Evolutionary conservation across 495 filamentous ascomycete species (phyloP), one percentile per base, ranked within the genome.

Genomic region (Aspergillus leporis): DNA sequence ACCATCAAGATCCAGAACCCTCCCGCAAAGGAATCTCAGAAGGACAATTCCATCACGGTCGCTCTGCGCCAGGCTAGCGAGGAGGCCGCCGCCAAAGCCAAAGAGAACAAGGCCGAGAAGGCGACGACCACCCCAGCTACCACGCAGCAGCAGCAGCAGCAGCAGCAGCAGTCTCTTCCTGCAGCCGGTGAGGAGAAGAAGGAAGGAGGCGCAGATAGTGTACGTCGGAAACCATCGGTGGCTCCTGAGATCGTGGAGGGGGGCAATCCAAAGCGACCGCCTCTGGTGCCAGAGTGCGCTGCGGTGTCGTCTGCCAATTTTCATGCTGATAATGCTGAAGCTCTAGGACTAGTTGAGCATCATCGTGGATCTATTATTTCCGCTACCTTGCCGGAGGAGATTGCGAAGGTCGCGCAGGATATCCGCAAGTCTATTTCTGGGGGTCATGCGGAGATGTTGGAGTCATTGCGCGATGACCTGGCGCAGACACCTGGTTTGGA

Each of bases 31-130:
- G 65, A 70, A 31, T 56, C 66, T 1, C 71, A 71, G 55, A 67
- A 73, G 63, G 56, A 71, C 54, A 60, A 70, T n/a, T 53, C 72
- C 2, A 71, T 81, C 8, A 76, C 84, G 5, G 68, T 84, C 18
- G 83, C 88, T 5, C 74, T 90, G 57, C 78, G 80, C 52, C 86
- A 85, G 72, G 82, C 87, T 13, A 86, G 87, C 59, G 78, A 85
- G 56, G 87, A 91, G 65, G 90, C 89, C 14, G 89, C 89, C 0
- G 73, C 83, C 58, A 90, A 86, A 69, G 82, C 82, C 5, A 76
- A 74, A 19, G 63, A 57, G 34, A 60, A 56, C 19, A 64, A 70
- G 40, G 22, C 60, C 31, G 32, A 57, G 47, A 47, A 53, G 19
- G 56, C 56, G 34, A 25, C 56, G 3, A 32, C 61, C 14, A 8